Conservation (phyloP, 2,329 filamentous ascomycete species). For the Aureobasidium sp. region DNA sequence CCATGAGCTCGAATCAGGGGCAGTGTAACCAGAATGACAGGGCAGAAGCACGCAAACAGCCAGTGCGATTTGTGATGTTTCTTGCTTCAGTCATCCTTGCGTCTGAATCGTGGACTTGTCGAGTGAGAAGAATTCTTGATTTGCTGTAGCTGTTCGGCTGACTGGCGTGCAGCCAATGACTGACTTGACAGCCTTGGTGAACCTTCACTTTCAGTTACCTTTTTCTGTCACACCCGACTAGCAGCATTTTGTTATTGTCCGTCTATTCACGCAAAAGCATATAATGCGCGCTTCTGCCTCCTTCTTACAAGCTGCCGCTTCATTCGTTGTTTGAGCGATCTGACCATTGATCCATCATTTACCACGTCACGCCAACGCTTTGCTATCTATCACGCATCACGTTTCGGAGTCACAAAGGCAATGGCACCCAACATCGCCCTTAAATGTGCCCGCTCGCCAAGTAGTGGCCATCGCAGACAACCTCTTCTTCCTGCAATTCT, state of each 20-base stretch:
- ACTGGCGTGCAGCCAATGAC: not conserved
- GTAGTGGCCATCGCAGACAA: not conserved
- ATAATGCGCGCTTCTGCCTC: not conserved
- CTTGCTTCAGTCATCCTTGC: not conserved
- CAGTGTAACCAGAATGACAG: slow-evolving; percentile 1
- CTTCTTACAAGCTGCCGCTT: not conserved
- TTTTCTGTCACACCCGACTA: slow-evolving; percentile 2
- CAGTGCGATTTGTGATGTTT: not conserved
- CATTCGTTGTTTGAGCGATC: slow-evolving; percentile 1
- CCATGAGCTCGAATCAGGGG: slow-evolving; percentile 7
- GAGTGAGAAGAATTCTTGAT: not conserved
- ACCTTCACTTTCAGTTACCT: not conserved
- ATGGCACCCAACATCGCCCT: slow-evolving; percentile 7
- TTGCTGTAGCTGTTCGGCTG: slow-evolving; percentile 8
- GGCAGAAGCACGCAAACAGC: not conserved
- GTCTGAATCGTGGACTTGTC: not conserved
- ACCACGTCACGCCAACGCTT: slow-evolving; percentile 11
- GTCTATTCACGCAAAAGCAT: not conserved
- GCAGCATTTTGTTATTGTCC: slow-evolving; percentile 3
- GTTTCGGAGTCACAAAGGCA: not conserved
- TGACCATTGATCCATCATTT: not conserved
- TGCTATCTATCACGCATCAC: not conserved
- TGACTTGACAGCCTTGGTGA: not conserved
- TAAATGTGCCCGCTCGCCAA: not conserved
- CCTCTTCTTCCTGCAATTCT: slow-evolving; percentile 5